Conservation (phyloP, 441 rosid species). For the Gossypium gossypioides region DNA sequence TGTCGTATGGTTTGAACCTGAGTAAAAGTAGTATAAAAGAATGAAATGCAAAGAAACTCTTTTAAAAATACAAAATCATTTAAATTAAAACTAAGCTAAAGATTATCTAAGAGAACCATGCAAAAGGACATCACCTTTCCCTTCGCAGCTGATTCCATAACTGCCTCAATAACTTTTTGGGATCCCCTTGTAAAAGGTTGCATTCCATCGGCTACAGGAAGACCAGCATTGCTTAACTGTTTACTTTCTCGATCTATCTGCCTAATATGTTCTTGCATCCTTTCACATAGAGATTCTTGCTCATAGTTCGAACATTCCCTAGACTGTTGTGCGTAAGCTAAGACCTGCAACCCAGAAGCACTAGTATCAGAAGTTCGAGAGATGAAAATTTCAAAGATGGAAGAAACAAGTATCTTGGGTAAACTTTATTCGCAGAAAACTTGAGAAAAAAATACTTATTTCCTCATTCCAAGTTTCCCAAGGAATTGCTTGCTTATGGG, state of each 20-base stretch:
- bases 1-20: constrained; percentile 95
- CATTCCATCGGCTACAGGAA: constrained; percentile 48
- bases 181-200: constrained; percentile 60
- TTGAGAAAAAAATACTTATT: not conserved
- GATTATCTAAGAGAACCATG: constrained; percentile 8
- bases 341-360: constrained; percentile 36
- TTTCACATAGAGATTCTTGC: constrained; percentile 72
- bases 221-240: constrained; percentile 31
- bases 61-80: not conserved
- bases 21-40: constrained; percentile 1
- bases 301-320: constrained; percentile 85
- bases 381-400: not conserved
- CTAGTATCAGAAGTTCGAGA: not conserved
- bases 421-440: not conserved
- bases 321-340: constrained; percentile 81
- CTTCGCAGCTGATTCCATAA: constrained; percentile 81
- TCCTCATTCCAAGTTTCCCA: not conserved
- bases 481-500: not conserved
- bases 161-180: constrained; percentile 85
- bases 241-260: constrained; percentile 73
- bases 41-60: constrained; percentile 1
- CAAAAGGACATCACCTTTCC: constrained; percentile 57
- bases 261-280: constrained; percentile 70
- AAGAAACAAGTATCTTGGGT: not conserved
- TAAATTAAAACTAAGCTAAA: not conserved